A percentile compares a stretch with the other conserved stretches of the same genome.
Evolutionary conservation across 371 early-diverging fungal genomes (phyloP).

Genomic region (Chytridium lagenaria): DNA sequence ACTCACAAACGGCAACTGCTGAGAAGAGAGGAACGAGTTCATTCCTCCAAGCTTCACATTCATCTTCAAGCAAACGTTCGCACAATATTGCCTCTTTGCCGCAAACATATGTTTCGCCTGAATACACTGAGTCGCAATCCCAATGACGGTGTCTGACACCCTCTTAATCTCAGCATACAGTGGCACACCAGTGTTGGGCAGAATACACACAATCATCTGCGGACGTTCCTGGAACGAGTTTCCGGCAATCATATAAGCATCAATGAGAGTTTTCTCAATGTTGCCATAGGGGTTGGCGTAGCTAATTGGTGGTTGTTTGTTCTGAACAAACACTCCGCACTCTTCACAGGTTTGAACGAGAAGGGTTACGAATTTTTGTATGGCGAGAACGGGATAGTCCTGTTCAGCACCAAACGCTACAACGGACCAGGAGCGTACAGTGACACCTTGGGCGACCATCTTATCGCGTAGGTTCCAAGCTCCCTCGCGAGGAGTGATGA

Average conservation of each 20-base stretch:
- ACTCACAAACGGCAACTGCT: background rate
- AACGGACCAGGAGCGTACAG: constrained; percentile 85
- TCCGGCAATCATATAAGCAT: constrained; percentile 78
- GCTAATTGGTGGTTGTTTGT: constrained; percentile 70
- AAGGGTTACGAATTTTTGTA: constrained; percentile 59
- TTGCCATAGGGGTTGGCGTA: constrained; percentile 71
- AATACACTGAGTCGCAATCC: constrained; percentile 90
- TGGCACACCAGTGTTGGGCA: constrained; percentile 51
- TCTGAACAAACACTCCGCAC: constrained; percentile 65
- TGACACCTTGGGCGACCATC: constrained; percentile 76
- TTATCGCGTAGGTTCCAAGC: constrained; percentile 93
- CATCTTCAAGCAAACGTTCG: constrained; percentile 56
- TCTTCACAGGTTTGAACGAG: constrained; percentile 61
- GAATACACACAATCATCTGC: constrained; percentile 36
- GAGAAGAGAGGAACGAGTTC: constrained; percentile 55
- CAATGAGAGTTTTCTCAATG: constrained; percentile 70
- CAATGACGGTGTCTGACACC: constrained; percentile 83
- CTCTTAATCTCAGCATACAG: constrained; percentile 93
- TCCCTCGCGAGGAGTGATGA: constrained; percentile 76
- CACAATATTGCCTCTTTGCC: constrained; percentile 58
- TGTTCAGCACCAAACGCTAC: constrained; percentile 63
- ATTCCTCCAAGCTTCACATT: constrained; percentile 55
- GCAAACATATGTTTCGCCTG: constrained; percentile 72
- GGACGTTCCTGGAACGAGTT: constrained; percentile 46
- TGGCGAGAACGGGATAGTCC: constrained; percentile 52